Evolutionary conservation across 768 basidiomycete genomes (phyloP).

Genomic region (Cyclocybe aegerita): DNA sequence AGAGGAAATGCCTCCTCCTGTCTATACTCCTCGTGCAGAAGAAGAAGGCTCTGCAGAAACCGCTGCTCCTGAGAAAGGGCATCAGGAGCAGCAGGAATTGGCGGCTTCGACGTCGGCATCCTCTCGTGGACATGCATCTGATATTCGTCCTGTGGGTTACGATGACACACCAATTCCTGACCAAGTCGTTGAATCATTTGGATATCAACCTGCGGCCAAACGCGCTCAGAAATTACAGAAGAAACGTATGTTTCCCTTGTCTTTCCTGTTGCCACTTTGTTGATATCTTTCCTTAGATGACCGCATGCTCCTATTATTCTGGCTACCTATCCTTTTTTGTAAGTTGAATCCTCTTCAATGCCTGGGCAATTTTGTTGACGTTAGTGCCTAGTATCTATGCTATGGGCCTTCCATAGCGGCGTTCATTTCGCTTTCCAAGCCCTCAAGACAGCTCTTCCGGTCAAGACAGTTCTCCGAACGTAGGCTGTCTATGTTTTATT

Average conservation of each 20-base stretch:
- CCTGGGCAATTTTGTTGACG: background rate
- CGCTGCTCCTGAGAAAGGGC: conserved; percentile 9
- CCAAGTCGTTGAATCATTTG: conserved; percentile 68
- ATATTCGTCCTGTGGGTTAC: conserved; percentile 43
- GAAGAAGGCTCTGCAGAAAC: conserved; percentile 10
- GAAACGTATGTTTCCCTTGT: conserved; percentile 56
- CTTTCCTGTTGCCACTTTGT: background rate
- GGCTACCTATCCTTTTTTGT: conserved; percentile 84
- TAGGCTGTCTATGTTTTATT: conserved; percentile 14
- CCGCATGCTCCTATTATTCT: conserved; percentile 82
- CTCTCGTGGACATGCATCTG: conserved; percentile 25
- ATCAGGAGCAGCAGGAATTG: conserved; percentile 14
- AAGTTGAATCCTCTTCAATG: conserved; percentile 28
- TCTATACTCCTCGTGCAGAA: conserved; percentile 66
- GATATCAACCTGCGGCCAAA: conserved; percentile 55
- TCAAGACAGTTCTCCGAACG: conserved; percentile 40
- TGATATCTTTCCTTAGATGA: conserved; percentile 51
- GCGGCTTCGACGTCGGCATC: conserved; percentile 16
- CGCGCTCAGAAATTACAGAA: conserved; percentile 50
- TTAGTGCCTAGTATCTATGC: conserved; percentile 46
- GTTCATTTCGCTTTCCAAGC: conserved; percentile 51
- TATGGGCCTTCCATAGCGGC: conserved; percentile 61
- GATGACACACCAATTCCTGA: conserved; percentile 52
- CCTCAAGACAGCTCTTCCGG: conserved; percentile 45
- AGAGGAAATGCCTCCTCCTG: conserved; percentile 65